Percentiles rank a stretch among this genome's conserved stretches.
These are phyloP conservation scores for Boletus edulis DNA, from an alignment of 768 basidiomycete genomes.

Conservation along the genomic window DNA sequence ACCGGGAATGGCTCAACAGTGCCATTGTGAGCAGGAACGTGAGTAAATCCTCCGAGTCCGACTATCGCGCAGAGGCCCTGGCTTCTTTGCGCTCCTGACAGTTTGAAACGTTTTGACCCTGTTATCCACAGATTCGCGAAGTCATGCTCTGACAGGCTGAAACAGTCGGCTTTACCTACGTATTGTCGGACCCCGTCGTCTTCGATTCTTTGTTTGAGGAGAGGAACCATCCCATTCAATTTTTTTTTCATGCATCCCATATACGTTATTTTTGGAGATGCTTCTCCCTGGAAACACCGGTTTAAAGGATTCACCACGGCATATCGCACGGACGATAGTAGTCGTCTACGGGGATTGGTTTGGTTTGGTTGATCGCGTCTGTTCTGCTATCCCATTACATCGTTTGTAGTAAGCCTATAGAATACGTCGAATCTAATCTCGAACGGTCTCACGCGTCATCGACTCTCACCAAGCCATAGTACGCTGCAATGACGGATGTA, in stretches of 20 bases:
- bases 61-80: not conserved
- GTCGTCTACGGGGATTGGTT: too few relatives aligned
- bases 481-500: constrained; percentile 36
- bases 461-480: too few relatives aligned
- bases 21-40: constrained; percentile 70
- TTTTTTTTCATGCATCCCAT: not conserved
- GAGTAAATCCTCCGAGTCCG: constrained; percentile 34
- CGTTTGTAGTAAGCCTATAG: too few relatives aligned
- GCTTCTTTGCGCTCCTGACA: not conserved
- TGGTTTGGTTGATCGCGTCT: too few relatives aligned
- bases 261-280: not conserved
- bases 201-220: not conserved
- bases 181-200: not conserved
- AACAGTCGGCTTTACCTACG: not conserved
- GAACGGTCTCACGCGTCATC: too few relatives aligned
- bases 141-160: constrained; percentile 43
- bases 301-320: constrained; percentile 3
- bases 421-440: too few relatives aligned
- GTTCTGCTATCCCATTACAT: too few relatives aligned
- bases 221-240: not conserved
- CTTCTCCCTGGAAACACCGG: not conserved
- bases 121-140: constrained; percentile 43
- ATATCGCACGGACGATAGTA: not conserved
- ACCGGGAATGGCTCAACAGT: constrained; percentile 33
- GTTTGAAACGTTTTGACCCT: not conserved